Evolutionary conservation across 352 stramenopile species (phyloP), one percentile per base, ranked within the genome.

Genomic region (Pythium rhizo-oryzae): DNA sequence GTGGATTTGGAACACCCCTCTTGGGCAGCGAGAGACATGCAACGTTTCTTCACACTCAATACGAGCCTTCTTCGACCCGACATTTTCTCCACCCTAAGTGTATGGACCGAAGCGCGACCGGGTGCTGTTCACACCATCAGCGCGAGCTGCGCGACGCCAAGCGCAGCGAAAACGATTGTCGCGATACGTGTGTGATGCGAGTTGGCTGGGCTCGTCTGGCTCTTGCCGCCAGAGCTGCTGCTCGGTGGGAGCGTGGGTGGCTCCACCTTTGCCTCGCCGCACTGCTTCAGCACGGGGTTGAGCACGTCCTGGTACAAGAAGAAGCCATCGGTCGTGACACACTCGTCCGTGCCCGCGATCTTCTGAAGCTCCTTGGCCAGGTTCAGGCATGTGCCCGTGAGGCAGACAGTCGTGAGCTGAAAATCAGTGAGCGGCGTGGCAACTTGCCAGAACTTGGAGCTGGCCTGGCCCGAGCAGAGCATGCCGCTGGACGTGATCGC

Each of bases 381-480:
- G 18, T 50, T 28, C 28, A 65, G 59, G 19, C 59, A 65, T 12
- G 59, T 65, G 44, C 59, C 59, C 33, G 46, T 65, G 59, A 65
- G 46, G 33, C 59, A 65, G 2, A 65, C 46, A 8, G 44, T 50
- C 12, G 46, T 65, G 46, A 65, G 46, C 30, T 65, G 59, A 16
- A 7, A 25, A 8, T 46, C 19, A 12, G 59, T 65, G 28, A 53
- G 59, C 30, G 46, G 46, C 44, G 59, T 41, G 13, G 59, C n/a
- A 0, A 65, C 59, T n/a, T 56, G 46, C 59, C 59, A 65, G 33
- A 65, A 58, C 59, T 52, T 44, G 46, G 35, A 57, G 23, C 59
- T 33, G 12, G 59, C 28, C 28, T 65, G 59, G 46, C 59, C 59
- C 21, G 46, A 49, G 33, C 59, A 65, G 7, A 65, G 46, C 11